Evolutionary conservation across 2,329 filamentous ascomycete genomes (phyloP).

Genomic region (Verticillium tricorpus): DNA sequence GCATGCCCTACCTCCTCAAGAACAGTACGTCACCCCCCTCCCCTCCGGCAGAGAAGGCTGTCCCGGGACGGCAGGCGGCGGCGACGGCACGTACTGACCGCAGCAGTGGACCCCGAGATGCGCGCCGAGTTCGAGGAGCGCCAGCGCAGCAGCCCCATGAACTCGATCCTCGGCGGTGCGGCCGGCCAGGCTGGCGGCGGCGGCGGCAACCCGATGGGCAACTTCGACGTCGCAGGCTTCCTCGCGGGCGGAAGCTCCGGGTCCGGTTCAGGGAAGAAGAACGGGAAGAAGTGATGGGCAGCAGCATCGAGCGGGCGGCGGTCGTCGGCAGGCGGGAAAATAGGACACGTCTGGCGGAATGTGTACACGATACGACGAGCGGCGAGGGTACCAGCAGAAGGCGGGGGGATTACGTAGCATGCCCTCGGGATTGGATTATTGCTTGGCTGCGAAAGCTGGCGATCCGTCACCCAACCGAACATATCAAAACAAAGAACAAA

Average conservation of each 20-base stretch:
- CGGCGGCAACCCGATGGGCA: constrained; percentile 40
- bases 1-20: constrained; percentile 92
- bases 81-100: not conserved
- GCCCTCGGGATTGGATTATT: not conserved
- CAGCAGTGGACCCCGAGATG: constrained; percentile 90
- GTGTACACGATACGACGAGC: not conserved
- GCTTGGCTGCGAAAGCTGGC: not conserved
- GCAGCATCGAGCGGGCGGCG: not conserved
- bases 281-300: not conserved
- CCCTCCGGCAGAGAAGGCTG: not conserved
- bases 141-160: constrained; percentile 70
- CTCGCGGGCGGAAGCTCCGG: constrained; percentile 47
- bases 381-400: not conserved
- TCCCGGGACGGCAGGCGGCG: not conserved
- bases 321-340: not conserved
- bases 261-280: constrained; percentile 6
- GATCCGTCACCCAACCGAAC: not conserved
- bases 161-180: constrained; percentile 43
- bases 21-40: constrained; percentile 65
- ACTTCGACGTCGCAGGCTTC: constrained; percentile 61
- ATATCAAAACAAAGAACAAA: not conserved
- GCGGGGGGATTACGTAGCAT: not conserved
- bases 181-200: constrained; percentile 16
- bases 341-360: not conserved
- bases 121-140: constrained; percentile 88